phyloP scores from a whole-genome alignment of 176 grass and related monocot genomes.

The Triticum dicoccoides region DNA sequence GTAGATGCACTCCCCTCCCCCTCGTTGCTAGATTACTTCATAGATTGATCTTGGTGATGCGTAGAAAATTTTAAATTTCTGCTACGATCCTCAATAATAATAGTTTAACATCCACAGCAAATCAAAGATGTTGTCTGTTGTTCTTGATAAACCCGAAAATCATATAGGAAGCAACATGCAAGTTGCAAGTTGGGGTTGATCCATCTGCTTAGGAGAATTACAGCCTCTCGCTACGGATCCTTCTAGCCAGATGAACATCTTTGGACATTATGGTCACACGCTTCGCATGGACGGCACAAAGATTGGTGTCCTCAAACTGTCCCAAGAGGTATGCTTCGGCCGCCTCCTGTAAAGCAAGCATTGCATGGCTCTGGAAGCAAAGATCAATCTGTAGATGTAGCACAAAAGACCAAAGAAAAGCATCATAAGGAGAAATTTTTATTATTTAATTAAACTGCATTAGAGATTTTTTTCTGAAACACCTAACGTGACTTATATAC shows the following conservation, averaged over 20 bases:
- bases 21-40: too few species aligned
- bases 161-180: neutral
- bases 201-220: neutral
- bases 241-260: neutral
- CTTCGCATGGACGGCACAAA: constrained; percentile 33
- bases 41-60: too few species aligned
- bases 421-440: neutral
- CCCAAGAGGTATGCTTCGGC: constrained; percentile 36
- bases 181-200: too few species aligned
- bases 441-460: neutral
- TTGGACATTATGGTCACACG: constrained; percentile 37
- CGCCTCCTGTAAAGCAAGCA: constrained; percentile 19
- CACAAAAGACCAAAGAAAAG: neutral
- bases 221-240: constrained; percentile 16
- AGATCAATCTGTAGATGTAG: constrained; percentile 16
- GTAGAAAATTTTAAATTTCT: too few species aligned
- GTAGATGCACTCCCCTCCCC: too few species aligned
- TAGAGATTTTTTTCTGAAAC: neutral
- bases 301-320: constrained; percentile 30
- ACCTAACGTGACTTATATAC: neutral
- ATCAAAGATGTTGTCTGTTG: too few species aligned
- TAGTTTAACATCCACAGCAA: neutral
- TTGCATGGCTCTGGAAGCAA: neutral
- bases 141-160: neutral
- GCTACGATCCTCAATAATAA: too few species aligned